Evolutionary conservation across 805 yeast species (phyloP).

Genomic region (Saccharomycopsis oosterbeekiorum): DNA sequence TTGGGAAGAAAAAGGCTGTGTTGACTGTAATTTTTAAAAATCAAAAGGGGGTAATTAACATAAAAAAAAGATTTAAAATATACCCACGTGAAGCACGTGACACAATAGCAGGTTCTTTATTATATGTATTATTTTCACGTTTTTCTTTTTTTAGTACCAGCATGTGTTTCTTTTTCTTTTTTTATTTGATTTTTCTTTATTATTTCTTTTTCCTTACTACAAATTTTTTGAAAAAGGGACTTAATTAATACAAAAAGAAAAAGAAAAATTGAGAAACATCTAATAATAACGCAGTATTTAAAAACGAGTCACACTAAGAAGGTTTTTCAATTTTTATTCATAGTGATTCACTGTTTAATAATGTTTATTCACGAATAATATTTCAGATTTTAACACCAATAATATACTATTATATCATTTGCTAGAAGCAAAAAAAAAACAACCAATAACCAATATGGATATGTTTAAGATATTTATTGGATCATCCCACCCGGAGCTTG

Average conservation of each 20-base stretch:
- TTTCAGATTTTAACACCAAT: no score
- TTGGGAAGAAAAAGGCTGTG: background rate
- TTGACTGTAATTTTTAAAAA: background rate
- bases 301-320: background rate
- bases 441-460: conserved; percentile 21
- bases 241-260: no score
- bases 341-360: no score
- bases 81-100: background rate
- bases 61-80: background rate
- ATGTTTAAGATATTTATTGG: conserved; percentile 30
- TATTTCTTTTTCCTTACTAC: background rate
- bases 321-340: background rate
- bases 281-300: no score
- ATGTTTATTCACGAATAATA: no score
- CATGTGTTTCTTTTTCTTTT: background rate
- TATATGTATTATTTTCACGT: background rate
- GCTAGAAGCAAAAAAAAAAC: background rate
- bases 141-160: no score
- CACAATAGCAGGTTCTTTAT: background rate
- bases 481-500: conserved; percentile 28
- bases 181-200: background rate
- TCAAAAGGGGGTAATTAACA: background rate
- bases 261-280: no score
- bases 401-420: no score
- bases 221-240: background rate